These are phyloP conservation scores for Candida khao-thaluensis DNA, from an alignment of 805 yeast genomes.

Conservation along the genomic window DNA sequence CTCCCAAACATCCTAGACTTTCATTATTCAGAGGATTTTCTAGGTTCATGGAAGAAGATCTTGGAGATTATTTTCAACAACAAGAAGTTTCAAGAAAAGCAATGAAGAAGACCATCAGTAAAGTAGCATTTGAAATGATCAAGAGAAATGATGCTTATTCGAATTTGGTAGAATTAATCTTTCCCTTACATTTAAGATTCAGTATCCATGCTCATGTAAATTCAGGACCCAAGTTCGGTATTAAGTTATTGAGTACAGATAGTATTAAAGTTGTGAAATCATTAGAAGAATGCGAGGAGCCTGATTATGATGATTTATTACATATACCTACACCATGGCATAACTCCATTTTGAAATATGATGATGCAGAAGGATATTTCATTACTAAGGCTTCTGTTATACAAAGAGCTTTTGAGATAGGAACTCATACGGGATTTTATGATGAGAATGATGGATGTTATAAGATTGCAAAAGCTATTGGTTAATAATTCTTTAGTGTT, in stretches of 20 bases:
- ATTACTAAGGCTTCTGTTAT: constrained; percentile 25
- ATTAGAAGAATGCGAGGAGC: constrained; percentile 40
- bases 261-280: constrained; percentile 48
- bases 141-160: constrained; percentile 65
- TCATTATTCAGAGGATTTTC: constrained; percentile 56
- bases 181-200: constrained; percentile 58
- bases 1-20: constrained; percentile 49
- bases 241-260: constrained; percentile 44
- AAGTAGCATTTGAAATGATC: constrained; percentile 64
- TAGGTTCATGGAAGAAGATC: constrained; percentile 59
- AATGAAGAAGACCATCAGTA: constrained; percentile 50
- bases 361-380: constrained; percentile 29
- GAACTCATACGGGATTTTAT: constrained; percentile 24
- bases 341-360: constrained; percentile 47
- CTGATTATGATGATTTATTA: constrained; percentile 49
- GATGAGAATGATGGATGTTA: constrained; percentile 17
- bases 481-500: too few species aligned
- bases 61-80: constrained; percentile 42
- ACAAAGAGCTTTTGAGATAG: constrained; percentile 18
- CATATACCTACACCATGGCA: constrained; percentile 73
- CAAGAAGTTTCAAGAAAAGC: constrained; percentile 42
- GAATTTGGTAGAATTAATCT: constrained; percentile 56
- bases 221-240: constrained; percentile 59
- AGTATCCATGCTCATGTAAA: constrained; percentile 64
- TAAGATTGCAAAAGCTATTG: too few species aligned